A percentile compares a stretch with the other conserved stretches of the same genome.
Evolutionary conservation across 768 basidiomycete genomes (phyloP).

Genomic region (Boletus vinaceobasis): DNA sequence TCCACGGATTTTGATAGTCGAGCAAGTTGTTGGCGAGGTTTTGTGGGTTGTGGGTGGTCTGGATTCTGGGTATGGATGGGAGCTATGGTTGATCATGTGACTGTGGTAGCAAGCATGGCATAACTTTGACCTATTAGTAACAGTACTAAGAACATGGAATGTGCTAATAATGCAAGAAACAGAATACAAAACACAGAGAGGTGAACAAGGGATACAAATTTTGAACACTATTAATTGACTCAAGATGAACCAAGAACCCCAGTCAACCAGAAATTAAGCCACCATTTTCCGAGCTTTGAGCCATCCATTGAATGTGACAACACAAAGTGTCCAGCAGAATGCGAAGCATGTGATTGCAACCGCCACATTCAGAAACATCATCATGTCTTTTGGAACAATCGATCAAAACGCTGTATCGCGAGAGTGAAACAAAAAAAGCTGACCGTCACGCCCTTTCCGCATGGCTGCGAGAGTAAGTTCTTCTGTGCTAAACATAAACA

Average conservation of each 20-base stretch:
- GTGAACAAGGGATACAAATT: too few species aligned
- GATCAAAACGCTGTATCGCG: slow-evolving; percentile 4
- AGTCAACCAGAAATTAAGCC: not conserved
- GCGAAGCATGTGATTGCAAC: slow-evolving; percentile 84
- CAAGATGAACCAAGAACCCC: too few species aligned
- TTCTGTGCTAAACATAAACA: slow-evolving; percentile 89
- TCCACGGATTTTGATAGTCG: slow-evolving; percentile 74
- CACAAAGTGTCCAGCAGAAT: slow-evolving; percentile 76
- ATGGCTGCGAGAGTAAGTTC: slow-evolving; percentile 89
- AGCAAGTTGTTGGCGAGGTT: slow-evolving; percentile 85
- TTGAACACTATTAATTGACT: too few species aligned
- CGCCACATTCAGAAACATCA: slow-evolving; percentile 86
- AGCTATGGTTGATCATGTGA: slow-evolving; percentile 63
- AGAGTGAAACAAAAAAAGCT: slow-evolving; percentile 14
- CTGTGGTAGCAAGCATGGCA: slow-evolving; percentile 13
- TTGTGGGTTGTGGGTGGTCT: slow-evolving; percentile 82
- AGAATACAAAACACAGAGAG: not conserved
- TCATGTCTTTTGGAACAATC: slow-evolving; percentile 51
- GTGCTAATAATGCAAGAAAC: not conserved
- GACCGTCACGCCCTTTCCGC: slow-evolving; percentile 83
- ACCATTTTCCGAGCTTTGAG: slow-evolving; percentile 46
- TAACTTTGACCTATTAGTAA: not conserved
- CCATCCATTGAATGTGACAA: slow-evolving; percentile 84
- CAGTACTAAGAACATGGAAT: not conserved
- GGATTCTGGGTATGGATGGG: slow-evolving; percentile 90